Percentiles rank a stretch among this genome's conserved stretches.
Conservation (phyloP, 2,329 filamentous ascomycete genomes). For the Fusarium robinianum region DNA sequence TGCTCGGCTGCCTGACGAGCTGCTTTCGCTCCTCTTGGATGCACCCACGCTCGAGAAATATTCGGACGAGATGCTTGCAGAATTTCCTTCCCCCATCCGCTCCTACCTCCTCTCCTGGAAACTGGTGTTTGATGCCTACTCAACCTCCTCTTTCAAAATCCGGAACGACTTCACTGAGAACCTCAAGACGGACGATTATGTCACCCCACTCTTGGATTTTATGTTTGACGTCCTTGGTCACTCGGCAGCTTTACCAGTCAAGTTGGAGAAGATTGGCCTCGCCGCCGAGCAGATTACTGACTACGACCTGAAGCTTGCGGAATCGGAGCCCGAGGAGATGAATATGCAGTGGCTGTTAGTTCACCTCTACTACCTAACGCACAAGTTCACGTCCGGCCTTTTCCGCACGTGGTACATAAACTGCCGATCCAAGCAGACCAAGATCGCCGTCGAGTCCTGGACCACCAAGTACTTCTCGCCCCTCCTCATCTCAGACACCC, state of each 20-base stretch:
- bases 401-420: constrained; percentile 86
- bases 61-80: constrained; percentile 65
- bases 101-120: constrained; percentile 89
- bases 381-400: constrained; percentile 76
- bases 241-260: constrained; percentile 72
- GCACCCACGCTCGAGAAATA: constrained; percentile 72
- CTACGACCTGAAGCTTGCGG: constrained; percentile 58
- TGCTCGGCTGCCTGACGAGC: constrained; percentile 78
- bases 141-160: constrained; percentile 77
- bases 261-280: constrained; percentile 70
- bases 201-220: constrained; percentile 74
- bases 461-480: constrained; percentile 83
- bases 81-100: constrained; percentile 71
- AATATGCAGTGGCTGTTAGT: constrained; percentile 83
- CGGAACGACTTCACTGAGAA: constrained; percentile 79
- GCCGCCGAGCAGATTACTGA: constrained; percentile 57
- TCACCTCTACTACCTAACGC: constrained; percentile 81
- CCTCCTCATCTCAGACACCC: constrained; percentile 65
- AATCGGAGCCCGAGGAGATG: constrained; percentile 66
- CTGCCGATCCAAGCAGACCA: constrained; percentile 79
- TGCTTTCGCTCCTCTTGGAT: constrained; percentile 82
- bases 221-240: constrained; percentile 85
- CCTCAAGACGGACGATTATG: constrained; percentile 73
- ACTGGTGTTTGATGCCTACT: constrained; percentile 84
- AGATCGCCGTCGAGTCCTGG: constrained; percentile 79